Conservation (phyloP, 805 yeast genomes). For the Wilhelminamyces savonicus region DNA sequence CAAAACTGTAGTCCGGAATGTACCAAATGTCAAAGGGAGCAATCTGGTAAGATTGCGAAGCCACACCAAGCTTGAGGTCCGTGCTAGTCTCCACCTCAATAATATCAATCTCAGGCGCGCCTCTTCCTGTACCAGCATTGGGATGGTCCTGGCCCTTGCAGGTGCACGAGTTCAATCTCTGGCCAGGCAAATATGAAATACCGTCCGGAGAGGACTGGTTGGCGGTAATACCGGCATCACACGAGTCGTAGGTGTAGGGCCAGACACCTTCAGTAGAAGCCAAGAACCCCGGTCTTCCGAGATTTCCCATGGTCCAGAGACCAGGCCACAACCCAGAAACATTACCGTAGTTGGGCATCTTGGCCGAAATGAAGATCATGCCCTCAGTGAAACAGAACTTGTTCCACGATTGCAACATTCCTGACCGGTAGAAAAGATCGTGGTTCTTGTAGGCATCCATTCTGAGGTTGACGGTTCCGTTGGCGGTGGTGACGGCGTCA, state of each 20-base stretch:
- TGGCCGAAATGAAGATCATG: constrained; percentile 64
- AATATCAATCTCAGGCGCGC: constrained; percentile 93
- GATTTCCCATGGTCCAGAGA: constrained; percentile 88
- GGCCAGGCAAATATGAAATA: constrained; percentile 80
- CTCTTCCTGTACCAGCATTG: constrained; percentile 80
- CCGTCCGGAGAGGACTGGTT: constrained; percentile 92
- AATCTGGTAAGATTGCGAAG: constrained; percentile 86
- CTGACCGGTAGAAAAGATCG: constrained; percentile 75
- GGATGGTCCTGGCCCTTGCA: constrained; percentile 86
- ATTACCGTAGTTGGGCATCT: constrained; percentile 73
- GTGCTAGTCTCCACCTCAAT: constrained; percentile 50
- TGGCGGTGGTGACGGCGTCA: constrained; percentile 72
- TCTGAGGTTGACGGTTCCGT: constrained; percentile 63
- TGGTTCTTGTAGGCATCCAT: constrained; percentile 84
- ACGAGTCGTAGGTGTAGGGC: constrained; percentile 84
- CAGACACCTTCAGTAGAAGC: constrained; percentile 89
- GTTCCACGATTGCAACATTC: constrained; percentile 92
- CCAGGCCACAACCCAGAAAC: constrained; percentile 94
- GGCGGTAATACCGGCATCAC: constrained; percentile 94
- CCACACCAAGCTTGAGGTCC: constrained; percentile 47
- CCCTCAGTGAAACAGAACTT: constrained; percentile 87
- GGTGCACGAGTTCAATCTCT: constrained; percentile 67
- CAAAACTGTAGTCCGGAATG: constrained; percentile 76
- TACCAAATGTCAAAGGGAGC: constrained; percentile 97
- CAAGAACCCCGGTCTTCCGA: constrained; percentile 86